Percentiles rank a stretch among this genome's conserved stretches.
phyloP scores from a whole-genome alignment of 768 basidiomycete genomes.

The Pleurotus citrinopileatus region DNA sequence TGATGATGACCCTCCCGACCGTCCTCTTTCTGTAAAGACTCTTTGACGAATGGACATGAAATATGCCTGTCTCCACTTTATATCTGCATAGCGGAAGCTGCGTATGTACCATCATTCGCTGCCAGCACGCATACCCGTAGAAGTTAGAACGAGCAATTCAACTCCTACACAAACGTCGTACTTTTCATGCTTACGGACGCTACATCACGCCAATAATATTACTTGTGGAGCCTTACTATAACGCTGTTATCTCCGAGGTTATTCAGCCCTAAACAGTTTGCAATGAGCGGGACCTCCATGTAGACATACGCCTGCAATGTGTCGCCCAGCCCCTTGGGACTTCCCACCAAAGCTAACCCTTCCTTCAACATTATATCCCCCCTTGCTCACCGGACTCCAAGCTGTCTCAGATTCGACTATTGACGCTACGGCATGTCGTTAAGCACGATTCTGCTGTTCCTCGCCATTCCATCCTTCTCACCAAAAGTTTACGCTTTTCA shows the following conservation, averaged over 20 bases:
- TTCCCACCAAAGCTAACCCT: neutral
- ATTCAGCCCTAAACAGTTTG: too few relatives aligned
- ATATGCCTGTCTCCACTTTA: neutral
- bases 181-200: neutral
- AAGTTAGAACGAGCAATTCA: too few relatives aligned
- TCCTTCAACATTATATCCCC: neutral
- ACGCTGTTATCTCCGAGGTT: neutral
- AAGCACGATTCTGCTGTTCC: too few relatives aligned
- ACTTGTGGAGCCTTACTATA: neutral
- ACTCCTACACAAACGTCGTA: too few relatives aligned
- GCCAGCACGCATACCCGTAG: too few relatives aligned
- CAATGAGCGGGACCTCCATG: too few relatives aligned
- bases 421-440: neutral
- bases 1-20: neutral
- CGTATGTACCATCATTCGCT: too few relatives aligned
- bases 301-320: neutral
- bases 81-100: too few relatives aligned
- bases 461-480: neutral
- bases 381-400: neutral
- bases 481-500: too few relatives aligned
- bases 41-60: too few relatives aligned
- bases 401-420: neutral
- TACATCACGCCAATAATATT: too few relatives aligned
- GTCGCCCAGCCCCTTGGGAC: neutral
- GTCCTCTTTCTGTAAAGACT: neutral